Evolutionary conservation across 148 eudicot species (phyloP).

Genomic region (Beta vulgaris): DNA sequence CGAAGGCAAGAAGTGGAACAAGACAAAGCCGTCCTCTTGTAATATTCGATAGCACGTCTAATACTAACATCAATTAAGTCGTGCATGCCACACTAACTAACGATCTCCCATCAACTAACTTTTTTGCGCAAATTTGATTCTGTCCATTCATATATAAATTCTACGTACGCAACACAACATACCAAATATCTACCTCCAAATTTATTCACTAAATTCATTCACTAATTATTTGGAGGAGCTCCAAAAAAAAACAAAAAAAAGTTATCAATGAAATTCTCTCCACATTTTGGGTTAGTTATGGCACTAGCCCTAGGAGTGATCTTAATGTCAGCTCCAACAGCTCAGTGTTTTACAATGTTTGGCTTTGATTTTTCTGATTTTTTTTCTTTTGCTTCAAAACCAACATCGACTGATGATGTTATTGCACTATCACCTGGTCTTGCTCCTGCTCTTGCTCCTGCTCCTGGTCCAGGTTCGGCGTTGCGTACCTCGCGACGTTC

Average conservation of each 20-base stretch:
- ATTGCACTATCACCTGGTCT: neutral
- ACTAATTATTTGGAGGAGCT: neutral
- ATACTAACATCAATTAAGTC: neutral
- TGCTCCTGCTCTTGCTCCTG: neutral
- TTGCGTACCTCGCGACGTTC: neutral
- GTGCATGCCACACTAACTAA: neutral
- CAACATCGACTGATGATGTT: neutral
- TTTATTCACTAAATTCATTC: neutral
- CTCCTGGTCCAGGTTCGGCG: neutral
- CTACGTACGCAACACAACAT: neutral
- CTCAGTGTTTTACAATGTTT: neutral
- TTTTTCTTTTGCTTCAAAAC: neutral
- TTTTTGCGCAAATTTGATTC: neutral
- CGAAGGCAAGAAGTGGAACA: neutral
- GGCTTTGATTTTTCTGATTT: neutral
- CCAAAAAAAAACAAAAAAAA: neutral
- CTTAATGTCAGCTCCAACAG: neutral
- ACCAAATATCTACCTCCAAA: neutral
- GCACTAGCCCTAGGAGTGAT: conserved; percentile 12
- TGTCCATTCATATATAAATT: neutral
- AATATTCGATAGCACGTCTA: conserved; percentile 6
- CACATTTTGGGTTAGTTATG: neutral
- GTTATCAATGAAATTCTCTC: neutral
- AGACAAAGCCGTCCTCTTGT: conserved; percentile 3
- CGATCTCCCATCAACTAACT: neutral